Conservation (phyloP, 2,329 filamentous ascomycete genomes). For the Fusarium sp. region DNA sequence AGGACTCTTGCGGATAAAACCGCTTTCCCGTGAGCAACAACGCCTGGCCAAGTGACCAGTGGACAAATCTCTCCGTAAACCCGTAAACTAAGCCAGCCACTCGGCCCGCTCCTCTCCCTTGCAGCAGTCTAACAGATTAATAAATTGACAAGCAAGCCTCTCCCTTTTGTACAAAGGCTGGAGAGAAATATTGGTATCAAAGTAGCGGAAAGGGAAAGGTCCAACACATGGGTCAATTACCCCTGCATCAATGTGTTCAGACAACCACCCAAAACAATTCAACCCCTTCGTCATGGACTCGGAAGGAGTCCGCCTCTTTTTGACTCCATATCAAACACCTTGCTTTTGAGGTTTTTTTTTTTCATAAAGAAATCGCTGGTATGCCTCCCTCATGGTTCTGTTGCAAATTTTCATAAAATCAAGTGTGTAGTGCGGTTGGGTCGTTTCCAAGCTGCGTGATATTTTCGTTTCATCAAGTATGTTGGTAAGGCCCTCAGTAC, state of each 20-base stretch:
- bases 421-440: slow-evolving; percentile 14
- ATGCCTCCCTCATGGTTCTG: slow-evolving; percentile 36
- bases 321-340: slow-evolving; percentile 35
- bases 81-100: slow-evolving; percentile 30
- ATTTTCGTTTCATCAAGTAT: slow-evolving; percentile 13
- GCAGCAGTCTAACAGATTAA: slow-evolving; percentile 38
- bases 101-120: slow-evolving; percentile 34
- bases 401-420: slow-evolving; percentile 27
- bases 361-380: slow-evolving; percentile 37
- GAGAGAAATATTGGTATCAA: slow-evolving; percentile 40
- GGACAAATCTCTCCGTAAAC: slow-evolving; percentile 26
- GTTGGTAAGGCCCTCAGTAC: slow-evolving; percentile 49
- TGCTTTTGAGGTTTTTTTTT: slow-evolving; percentile 27
- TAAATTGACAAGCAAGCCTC: slow-evolving; percentile 22
- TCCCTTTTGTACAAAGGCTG: slow-evolving; percentile 23
- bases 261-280: slow-evolving; percentile 41
- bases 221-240: slow-evolving; percentile 25
- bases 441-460: slow-evolving; percentile 16
- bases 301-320: slow-evolving; percentile 18
- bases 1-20: slow-evolving; percentile 25
- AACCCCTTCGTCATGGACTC: slow-evolving; percentile 22
- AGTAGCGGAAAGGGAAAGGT: slow-evolving; percentile 14
- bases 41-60: slow-evolving; percentile 31
- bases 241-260: slow-evolving; percentile 38
- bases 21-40: slow-evolving; percentile 27